Percentiles rank a stretch among this genome's conserved stretches.
These are phyloP conservation scores for Reutealis trisperma DNA, from an alignment of 345 rosid species.

Conservation along the genomic window DNA sequence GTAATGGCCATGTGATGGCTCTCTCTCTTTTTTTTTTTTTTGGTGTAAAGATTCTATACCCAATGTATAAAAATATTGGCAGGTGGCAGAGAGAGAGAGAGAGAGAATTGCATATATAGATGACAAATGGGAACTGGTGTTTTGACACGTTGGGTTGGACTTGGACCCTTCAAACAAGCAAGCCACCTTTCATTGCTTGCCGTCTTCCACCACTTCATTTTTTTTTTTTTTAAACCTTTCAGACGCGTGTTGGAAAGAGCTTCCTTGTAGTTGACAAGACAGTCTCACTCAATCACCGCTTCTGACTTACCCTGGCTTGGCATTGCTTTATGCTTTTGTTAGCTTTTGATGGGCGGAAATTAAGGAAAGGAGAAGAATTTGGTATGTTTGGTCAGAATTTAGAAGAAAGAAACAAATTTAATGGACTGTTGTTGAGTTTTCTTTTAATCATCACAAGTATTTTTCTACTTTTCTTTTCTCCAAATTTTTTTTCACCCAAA, in stretches of 20 bases:
- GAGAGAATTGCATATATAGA: no score
- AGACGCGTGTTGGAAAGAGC: constrained; percentile 23
- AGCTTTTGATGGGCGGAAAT: no score
- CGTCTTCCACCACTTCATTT: constrained; percentile 4
- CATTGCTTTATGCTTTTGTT: no score
- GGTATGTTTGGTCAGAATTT: no score
- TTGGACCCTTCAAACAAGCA: neutral
- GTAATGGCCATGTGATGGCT: constrained; percentile 40
- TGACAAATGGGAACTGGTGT: neutral
- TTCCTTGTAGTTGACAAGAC: neutral
- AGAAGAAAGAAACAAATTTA: no score
- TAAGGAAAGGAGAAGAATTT: no score
- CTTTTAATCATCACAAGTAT: no score
- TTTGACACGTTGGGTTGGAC: neutral
- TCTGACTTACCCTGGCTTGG: no score
- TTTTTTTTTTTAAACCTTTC: neutral
- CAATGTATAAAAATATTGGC: neutral
- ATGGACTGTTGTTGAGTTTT: no score
- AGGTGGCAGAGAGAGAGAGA: neutral
- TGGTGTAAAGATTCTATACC: no score
- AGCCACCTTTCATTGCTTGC: constrained; percentile 20
- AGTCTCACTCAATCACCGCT: neutral
- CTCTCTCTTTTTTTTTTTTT: neutral
- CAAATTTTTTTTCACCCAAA: no score
- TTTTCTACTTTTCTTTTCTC: no score